Evolutionary conservation across 2,329 filamentous ascomycete species (phyloP), one percentile per base, ranked within the genome.

Genomic region (Pseudocercospora vitis): DNA sequence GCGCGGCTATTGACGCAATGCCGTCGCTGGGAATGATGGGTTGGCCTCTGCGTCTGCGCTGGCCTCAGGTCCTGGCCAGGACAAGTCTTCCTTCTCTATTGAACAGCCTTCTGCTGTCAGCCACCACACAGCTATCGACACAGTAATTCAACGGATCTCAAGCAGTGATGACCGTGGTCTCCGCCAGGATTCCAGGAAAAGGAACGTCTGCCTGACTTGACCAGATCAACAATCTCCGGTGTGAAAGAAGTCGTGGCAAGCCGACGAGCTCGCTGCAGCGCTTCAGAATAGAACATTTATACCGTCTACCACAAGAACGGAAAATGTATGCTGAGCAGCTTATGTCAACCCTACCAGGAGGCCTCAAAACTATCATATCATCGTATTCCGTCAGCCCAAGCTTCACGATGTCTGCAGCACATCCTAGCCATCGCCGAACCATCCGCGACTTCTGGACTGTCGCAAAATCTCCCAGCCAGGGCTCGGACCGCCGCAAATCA

Each of bases 1-100:
- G 23, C 23, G 51, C 46, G 52, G 46, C 46, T 50, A 39, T 53
- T 50, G 52, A 54, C 52, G 50, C 42, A 46, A 48, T 50, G 45
- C 53, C 46, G 47, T 48, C 19, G 12, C 33, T 37, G 33, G 33
- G 33, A 37, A 37, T 16, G 33, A 37, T 37, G 8, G 33, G 33
- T 37, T 37, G 33, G 33, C 33, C n/a, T 37, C 33, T 37, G n/a
- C 33, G 33, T 37, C 33, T 37, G n/a, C 33, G 19, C 33, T 16
- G 33, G 33, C n/a, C 16, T 18, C 33, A 37, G 33, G 33, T 37
- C 33, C 33, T n/a, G 9, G n/a, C 16, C 18, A 39, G 35, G 4
- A 19, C 11, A 7, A 7, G 26, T 29, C 26, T 29, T 11, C 7
- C 16, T 39, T 18, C 21, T 12, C 21, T n/a, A n/a, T n/a, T n/a